Evolutionary conservation across 345 rosid species (phyloP).

Genomic region (Leavenworthia alabamica): DNA sequence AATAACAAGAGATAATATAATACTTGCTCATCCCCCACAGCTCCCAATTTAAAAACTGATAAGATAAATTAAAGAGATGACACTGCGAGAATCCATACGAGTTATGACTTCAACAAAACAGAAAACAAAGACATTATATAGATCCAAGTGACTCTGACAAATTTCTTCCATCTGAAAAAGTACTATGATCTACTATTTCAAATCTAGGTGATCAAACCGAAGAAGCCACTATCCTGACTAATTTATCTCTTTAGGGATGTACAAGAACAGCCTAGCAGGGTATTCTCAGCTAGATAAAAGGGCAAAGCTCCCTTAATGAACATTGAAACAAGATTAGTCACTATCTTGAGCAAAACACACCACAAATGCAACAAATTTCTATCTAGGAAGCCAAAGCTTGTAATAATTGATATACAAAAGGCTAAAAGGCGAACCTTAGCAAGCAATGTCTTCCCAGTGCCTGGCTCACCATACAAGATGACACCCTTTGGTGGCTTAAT

Average conservation of each 20-base stretch:
- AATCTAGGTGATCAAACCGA: neutral
- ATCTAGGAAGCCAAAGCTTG: neutral
- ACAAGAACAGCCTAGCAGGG: neutral
- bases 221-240: neutral
- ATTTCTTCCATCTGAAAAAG: neutral
- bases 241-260: neutral
- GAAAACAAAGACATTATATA: neutral
- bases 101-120: neutral
- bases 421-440: conserved; percentile 60
- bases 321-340: neutral
- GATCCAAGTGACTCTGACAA: neutral
- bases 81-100: neutral
- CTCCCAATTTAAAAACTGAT: neutral
- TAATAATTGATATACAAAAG: neutral
- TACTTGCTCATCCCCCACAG: conserved; percentile 1
- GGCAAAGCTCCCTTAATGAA: neutral
- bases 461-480: conserved; percentile 96
- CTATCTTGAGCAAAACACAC: neutral
- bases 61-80: neutral
- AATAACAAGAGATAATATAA: neutral
- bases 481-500: conserved; percentile 98
- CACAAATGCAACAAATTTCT: neutral
- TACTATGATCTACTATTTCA: neutral
- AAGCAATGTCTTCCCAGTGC: conserved; percentile 94
- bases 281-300: neutral